Conservation (phyloP, 2,329 filamentous ascomycete species). For the Colletotrichum sp. region DNA sequence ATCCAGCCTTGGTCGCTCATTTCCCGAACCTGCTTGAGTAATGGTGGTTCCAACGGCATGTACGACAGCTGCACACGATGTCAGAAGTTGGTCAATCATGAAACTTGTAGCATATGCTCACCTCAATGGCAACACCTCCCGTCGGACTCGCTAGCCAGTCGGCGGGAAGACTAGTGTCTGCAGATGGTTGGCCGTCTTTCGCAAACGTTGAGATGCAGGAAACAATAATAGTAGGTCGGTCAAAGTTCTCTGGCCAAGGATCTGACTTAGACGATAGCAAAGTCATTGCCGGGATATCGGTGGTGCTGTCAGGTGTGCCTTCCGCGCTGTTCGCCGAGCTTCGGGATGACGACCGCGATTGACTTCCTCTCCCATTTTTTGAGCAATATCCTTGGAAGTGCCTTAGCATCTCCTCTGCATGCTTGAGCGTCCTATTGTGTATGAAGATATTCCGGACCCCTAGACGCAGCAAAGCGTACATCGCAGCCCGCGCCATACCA, state of each 20-base stretch:
- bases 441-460: slow-evolving; percentile 79
- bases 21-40: slow-evolving; percentile 70
- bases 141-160: slow-evolving; percentile 75
- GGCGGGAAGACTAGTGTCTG: slow-evolving; percentile 71
- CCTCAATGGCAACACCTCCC: slow-evolving; percentile 77
- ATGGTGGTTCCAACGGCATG: slow-evolving; percentile 72
- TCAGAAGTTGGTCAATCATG: neutral
- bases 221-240: slow-evolving; percentile 74
- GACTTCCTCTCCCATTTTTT: slow-evolving; percentile 45
- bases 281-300: slow-evolving; percentile 53
- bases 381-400: slow-evolving; percentile 65
- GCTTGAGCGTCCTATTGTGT: slow-evolving; percentile 70
- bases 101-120: slow-evolving; percentile 51
- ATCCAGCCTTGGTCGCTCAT: slow-evolving; percentile 71
- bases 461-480: slow-evolving; percentile 79
- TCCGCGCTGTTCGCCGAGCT: neutral
- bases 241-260: slow-evolving; percentile 67
- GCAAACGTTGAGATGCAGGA: slow-evolving; percentile 77
- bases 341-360: slow-evolving; percentile 11
- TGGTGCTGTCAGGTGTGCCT: neutral
- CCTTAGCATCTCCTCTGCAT: slow-evolving; percentile 68
- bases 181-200: slow-evolving; percentile 65
- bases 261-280: slow-evolving; percentile 51
- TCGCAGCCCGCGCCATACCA: slow-evolving; percentile 78
- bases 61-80: slow-evolving; percentile 34